These are phyloP conservation scores for Fraxinus albicans DNA, from an alignment of 305 asterid species.

Conservation along the genomic window DNA sequence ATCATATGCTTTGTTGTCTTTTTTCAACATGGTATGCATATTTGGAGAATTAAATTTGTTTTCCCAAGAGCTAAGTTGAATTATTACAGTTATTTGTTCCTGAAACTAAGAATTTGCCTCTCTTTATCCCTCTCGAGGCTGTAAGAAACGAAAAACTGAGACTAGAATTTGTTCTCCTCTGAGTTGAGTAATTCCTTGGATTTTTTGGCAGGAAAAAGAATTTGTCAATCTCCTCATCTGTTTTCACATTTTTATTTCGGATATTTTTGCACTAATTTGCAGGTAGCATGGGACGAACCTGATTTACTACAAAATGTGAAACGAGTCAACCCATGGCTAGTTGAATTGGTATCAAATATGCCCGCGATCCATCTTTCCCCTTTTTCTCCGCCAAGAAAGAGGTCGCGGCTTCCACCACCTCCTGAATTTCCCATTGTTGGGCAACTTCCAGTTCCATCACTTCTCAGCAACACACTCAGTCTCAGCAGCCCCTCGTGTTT, in stretches of 20 bases:
- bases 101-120: background rate
- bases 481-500: constrained; percentile 76
- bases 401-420: constrained; percentile 56
- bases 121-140: background rate
- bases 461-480: constrained; percentile 49
- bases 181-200: background rate
- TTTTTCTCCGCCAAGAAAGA: constrained; percentile 70
- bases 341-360: constrained; percentile 65
- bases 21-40: background rate
- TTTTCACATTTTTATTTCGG: background rate
- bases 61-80: background rate
- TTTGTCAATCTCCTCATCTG: background rate
- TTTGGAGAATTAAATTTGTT: background rate
- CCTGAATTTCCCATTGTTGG: constrained; percentile 47
- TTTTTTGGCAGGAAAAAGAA: background rate
- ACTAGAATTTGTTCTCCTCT: background rate
- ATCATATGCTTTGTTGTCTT: background rate
- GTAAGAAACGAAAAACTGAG: background rate
- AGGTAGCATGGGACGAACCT: constrained; percentile 95
- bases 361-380: constrained; percentile 53
- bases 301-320: constrained; percentile 81
- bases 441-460: constrained; percentile 36
- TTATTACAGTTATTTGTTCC: background rate
- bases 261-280: constrained; percentile 8
- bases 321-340: constrained; percentile 85